Evolutionary conservation across 164 flowering plant species (phyloP), one percentile per base, ranked within the genome.

Genomic region (Vitis rupestris): DNA sequence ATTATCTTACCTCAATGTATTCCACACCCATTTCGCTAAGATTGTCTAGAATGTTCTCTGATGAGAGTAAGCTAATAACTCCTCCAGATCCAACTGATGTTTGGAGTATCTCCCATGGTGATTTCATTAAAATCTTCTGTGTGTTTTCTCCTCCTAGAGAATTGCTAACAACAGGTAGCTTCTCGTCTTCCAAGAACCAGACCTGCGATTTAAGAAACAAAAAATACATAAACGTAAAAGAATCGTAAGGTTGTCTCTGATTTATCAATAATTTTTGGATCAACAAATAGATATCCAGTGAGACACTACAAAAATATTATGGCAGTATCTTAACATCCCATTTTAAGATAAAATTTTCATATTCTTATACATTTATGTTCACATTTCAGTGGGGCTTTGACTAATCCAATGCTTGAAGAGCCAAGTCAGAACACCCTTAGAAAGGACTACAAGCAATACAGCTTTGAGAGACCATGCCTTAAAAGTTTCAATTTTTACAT

Each of bases 91-190:
- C 98, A 63, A 91, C 84, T 15, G 92, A 90, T 37, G 88, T 77
- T 63, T 86, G 88, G 65, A 88, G 87, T 67, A 95, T 85, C 66
- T 93, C 97, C 99, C 99, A 93, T 19, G 95, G 97, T 44, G 98
- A 84, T 71, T 88, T 88, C 89, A 93, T 82, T 78, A 95, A 76
- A 78, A 95, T 82, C 74, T 89, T 87, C 67, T 77, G 83, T 70
- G 49, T 81, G 31, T 71, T 76, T 67, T 79, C 54, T 69, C 77
- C 88, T 44, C 78, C 86, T 15, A 17, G 50, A 31, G 83, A 75
- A 75, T 71, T 76, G 75, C 84, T 80, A 64, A 95, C 76, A 68
- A 93, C 84, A 10, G 97, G 99, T 59, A 95, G 87, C 78, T 75
- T 89, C 81, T 85, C 94, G 76, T 91, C 97, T 79, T 85, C 90